Evolutionary conservation across 1,284 basidiomycete genomes (phyloP).

Genomic region (Cryptococcus sp.): DNA sequence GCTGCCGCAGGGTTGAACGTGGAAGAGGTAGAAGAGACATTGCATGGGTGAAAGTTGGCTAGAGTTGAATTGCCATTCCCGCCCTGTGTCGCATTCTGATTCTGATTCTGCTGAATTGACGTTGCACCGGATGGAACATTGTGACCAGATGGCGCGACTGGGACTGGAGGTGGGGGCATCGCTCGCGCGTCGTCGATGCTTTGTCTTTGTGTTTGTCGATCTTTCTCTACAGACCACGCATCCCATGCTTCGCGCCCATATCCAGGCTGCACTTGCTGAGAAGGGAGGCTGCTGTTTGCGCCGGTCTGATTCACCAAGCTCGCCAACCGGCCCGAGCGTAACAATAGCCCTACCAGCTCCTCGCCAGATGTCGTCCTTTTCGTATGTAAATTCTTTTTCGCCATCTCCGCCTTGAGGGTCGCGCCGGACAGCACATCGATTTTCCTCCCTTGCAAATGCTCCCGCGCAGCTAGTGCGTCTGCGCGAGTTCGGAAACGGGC

Average conservation of each 20-base stretch:
- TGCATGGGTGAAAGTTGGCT: neutral
- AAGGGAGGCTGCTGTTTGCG: conserved; percentile 1
- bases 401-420: conserved; percentile 97
- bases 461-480: conserved; percentile 85
- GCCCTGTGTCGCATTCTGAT: neutral
- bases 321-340: conserved; percentile 42
- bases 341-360: conserved; percentile 47
- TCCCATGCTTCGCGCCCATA: conserved; percentile 46
- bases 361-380: conserved; percentile 69
- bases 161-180: conserved; percentile 15
- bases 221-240: conserved; percentile 21
- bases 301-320: conserved; percentile 20
- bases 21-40: conserved; percentile 2
- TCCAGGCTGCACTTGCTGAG: neutral
- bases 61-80: conserved; percentile 1
- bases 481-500: conserved; percentile 88
- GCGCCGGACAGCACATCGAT: conserved; percentile 94
- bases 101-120: neutral
- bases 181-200: conserved; percentile 3
- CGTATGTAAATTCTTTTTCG: conserved; percentile 98
- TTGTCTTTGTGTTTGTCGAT: conserved; percentile 12
- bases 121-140: neutral
- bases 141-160: conserved; percentile 1
- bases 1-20: neutral
- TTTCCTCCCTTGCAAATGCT: conserved; percentile 83